A percentile compares a stretch with the other conserved stretches of the same genome.
These are phyloP conservation scores for Lasiodiplodia sp. DNA, from an alignment of 2,329 filamentous ascomycete genomes.

Conservation along the genomic window DNA sequence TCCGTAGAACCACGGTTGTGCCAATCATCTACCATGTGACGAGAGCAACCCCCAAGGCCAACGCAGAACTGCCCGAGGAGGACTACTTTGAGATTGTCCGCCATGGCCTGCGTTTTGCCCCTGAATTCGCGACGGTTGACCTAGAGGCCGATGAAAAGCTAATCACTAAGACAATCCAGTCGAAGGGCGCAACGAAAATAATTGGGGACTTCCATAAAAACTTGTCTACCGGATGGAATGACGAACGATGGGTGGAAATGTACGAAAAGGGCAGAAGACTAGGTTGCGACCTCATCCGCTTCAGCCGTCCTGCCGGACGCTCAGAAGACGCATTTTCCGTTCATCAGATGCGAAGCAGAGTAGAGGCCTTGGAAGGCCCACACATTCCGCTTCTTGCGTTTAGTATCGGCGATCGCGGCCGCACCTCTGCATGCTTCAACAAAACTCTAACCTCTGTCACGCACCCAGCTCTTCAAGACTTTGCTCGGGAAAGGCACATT, in stretches of 20 bases:
- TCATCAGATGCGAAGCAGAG: conserved; percentile 60
- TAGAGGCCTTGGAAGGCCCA: conserved; percentile 53
- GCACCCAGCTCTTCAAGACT: conserved; percentile 40
- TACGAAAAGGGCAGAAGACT: conserved; percentile 64
- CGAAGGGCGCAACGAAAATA: conserved; percentile 65
- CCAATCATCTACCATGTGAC: conserved; percentile 53
- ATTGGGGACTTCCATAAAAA: conserved; percentile 63
- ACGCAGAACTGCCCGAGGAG: conserved; percentile 32
- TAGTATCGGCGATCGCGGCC: conserved; percentile 69
- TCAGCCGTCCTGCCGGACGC: conserved; percentile 64
- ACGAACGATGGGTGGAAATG: conserved; percentile 61
- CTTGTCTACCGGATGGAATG: conserved; percentile 62
- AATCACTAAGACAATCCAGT: conserved; percentile 59
- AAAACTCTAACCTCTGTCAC: conserved; percentile 68
- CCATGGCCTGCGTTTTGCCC: conserved; percentile 67
- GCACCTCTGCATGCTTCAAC: conserved; percentile 72
- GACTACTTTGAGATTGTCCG: conserved; percentile 64
- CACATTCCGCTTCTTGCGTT: conserved; percentile 67
- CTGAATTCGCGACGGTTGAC: conserved; percentile 67
- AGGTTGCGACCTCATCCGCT: conserved; percentile 68
- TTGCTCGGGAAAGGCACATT: not conserved
- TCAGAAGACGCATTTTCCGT: conserved; percentile 71
- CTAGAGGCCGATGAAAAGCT: conserved; percentile 46
- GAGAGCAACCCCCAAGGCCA: conserved; percentile 34
- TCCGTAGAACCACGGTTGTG: conserved; percentile 67